Conservation (phyloP, 352 stramenopile genomes). For the Saprolegnia diclina region DNA sequence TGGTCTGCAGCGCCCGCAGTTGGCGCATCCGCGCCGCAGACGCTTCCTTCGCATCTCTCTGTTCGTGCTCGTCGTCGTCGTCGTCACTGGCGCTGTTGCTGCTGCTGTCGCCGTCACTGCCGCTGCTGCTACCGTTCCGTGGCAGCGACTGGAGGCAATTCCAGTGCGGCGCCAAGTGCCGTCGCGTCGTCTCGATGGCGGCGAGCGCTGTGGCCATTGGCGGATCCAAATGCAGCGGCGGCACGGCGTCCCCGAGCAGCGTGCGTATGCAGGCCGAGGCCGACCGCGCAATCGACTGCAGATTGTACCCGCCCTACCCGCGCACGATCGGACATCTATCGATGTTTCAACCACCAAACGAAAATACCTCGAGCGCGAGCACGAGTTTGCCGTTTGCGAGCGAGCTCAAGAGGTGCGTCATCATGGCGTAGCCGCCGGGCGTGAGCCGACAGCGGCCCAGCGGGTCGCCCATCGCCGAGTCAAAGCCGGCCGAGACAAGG, state of each 20-base stretch:
- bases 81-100: not conserved
- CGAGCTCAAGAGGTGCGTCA: conserved; percentile 43
- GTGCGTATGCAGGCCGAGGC: conserved; percentile 18
- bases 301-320: conserved; percentile 21
- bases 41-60: not conserved
- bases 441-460: conserved; percentile 78
- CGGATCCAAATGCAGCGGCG: not conserved
- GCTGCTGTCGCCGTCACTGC: conserved; percentile 3
- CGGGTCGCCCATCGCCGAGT: conserved; percentile 90
- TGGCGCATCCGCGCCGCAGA: not conserved
- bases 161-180: conserved; percentile 17
- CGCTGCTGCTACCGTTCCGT: not conserved
- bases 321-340: not conserved
- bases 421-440: conserved; percentile 44
- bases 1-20: not conserved
- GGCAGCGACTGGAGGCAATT: not conserved
- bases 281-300: conserved; percentile 24
- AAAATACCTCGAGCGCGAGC: conserved; percentile 60
- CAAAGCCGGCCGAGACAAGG: conserved; percentile 93
- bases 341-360: not conserved
- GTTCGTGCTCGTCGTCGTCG: not conserved
- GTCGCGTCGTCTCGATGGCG: conserved; percentile 17
- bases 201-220: conserved; percentile 12
- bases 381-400: conserved; percentile 48
- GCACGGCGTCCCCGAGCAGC: conserved; percentile 19